These are phyloP conservation scores for Penicillium fimorum DNA, from an alignment of 495 filamentous ascomycete genomes.

Conservation along the genomic window DNA sequence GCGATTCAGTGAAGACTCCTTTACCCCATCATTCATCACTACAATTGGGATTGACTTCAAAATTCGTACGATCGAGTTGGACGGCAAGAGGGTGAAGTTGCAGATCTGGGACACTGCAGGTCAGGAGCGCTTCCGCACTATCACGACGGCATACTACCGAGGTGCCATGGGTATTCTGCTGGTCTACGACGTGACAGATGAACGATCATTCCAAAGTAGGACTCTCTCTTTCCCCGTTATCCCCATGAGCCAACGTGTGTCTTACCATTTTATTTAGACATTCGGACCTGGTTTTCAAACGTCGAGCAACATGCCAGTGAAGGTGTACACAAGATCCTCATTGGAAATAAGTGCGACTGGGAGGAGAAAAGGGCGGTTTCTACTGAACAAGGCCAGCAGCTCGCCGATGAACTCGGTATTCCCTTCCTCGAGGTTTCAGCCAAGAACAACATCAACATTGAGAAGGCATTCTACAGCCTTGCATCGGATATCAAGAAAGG, in stretches of 20 bases:
- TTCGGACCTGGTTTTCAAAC: slow-evolving; percentile 98
- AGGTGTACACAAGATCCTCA: slow-evolving; percentile 99
- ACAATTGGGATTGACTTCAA: slow-evolving; percentile 99
- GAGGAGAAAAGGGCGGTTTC: slow-evolving; percentile 96
- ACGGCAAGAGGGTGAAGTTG: slow-evolving; percentile 96
- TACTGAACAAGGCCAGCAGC: slow-evolving; percentile 86
- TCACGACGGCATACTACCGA: slow-evolving; percentile 97
- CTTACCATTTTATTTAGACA: slow-evolving; percentile 58
- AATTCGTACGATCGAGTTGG: slow-evolving; percentile 96
- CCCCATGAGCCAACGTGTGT: not conserved
- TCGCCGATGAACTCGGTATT: slow-evolving; percentile 95
- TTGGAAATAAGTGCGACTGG: slow-evolving; percentile 99
- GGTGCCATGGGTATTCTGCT: slow-evolving; percentile 98
- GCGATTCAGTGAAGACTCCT: slow-evolving; percentile 98
- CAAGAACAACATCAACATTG: slow-evolving; percentile 99
- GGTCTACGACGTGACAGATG: slow-evolving; percentile 98
- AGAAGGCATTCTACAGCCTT: slow-evolving; percentile 96
- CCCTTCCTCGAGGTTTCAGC: slow-evolving; percentile 98
- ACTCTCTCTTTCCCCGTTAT: slow-evolving; percentile 13
- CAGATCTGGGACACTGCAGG: slow-evolving; percentile 99
- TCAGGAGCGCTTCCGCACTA: slow-evolving; percentile 96
- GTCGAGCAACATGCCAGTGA: slow-evolving; percentile 99
- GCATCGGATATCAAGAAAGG: slow-evolving; percentile 96
- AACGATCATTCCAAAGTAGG: slow-evolving; percentile 95
- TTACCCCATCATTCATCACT: slow-evolving; percentile 97